Conservation (phyloP, 1,284 basidiomycete genomes). For the Apiotrichum porosum region DNA sequence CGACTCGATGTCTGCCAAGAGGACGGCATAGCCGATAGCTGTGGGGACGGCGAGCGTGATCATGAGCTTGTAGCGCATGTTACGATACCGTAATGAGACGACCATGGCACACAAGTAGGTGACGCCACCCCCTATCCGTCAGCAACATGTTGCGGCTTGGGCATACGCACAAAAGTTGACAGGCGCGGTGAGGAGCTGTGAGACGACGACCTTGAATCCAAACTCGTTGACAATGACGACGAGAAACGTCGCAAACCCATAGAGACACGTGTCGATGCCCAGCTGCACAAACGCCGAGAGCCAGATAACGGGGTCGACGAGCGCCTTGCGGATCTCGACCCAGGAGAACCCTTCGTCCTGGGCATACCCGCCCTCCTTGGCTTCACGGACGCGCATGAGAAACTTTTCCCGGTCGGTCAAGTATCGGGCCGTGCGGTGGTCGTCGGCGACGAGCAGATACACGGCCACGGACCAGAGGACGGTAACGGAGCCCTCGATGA, state of each 20-base stretch:
- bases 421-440: conserved; percentile 4
- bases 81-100: no score
- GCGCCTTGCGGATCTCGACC: conserved; percentile 12
- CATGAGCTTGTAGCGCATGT: conserved; percentile 10
- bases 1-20: conserved; percentile 4
- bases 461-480: conserved; percentile 1
- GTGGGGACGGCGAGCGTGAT: conserved; percentile 6
- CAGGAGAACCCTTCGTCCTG: conserved; percentile 11
- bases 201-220: conserved; percentile 16
- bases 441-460: conserved; percentile 7
- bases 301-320: conserved; percentile 16
- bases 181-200: conserved; percentile 26
- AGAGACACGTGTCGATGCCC: conserved; percentile 26
- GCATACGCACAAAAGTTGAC: conserved; percentile 16
- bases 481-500: conserved; percentile 14
- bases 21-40: conserved; percentile 20
- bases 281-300: conserved; percentile 25
- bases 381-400: conserved; percentile 9
- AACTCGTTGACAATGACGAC: conserved; percentile 22
- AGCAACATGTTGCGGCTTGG: no score
- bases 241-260: conserved; percentile 23
- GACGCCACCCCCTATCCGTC: no score
- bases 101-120: no score
- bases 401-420: conserved; percentile 11
- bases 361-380: conserved; percentile 4